These are phyloP conservation scores for Nematodospora valgi DNA, from an alignment of 805 yeast species.

Conservation along the genomic window DNA sequence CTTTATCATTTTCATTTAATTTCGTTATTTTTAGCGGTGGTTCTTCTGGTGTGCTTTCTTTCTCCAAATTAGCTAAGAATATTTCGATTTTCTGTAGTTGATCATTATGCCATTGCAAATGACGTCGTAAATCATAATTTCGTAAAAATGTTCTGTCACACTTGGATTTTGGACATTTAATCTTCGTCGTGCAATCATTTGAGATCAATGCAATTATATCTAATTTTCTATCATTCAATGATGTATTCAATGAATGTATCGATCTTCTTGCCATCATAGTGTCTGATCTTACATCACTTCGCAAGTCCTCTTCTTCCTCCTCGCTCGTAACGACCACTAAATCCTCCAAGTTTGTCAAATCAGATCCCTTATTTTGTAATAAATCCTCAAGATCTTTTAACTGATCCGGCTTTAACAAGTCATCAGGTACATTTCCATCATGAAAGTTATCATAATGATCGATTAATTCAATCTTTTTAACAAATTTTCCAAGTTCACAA, in stretches of 20 bases:
- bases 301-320: conserved; percentile 11
- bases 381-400: conserved; percentile 18
- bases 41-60: conserved; percentile 9
- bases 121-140: conserved; percentile 47
- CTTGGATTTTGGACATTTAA: conserved; percentile 45
- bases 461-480: conserved; percentile 53
- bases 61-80: conserved; percentile 24
- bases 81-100: conserved; percentile 27
- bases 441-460: conserved; percentile 55
- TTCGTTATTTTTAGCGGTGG: conserved; percentile 9
- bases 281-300: conserved; percentile 8
- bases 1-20: background rate
- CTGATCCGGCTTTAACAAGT: conserved; percentile 24
- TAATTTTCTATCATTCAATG: conserved; percentile 15
- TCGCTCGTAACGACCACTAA: conserved; percentile 1
- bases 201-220: conserved; percentile 36
- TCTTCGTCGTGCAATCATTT: conserved; percentile 31
- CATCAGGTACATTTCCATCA: conserved; percentile 36
- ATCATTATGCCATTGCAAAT: conserved; percentile 50
- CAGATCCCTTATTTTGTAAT: conserved; percentile 8
- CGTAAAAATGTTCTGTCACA: conserved; percentile 55
- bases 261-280: conserved; percentile 15
- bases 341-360: conserved; percentile 3
- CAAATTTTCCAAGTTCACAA: conserved; percentile 48
- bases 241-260: conserved; percentile 14